Conservation (phyloP, 192 early-diverging fungal genomes). For the Allomyces macrogynus region DNA sequence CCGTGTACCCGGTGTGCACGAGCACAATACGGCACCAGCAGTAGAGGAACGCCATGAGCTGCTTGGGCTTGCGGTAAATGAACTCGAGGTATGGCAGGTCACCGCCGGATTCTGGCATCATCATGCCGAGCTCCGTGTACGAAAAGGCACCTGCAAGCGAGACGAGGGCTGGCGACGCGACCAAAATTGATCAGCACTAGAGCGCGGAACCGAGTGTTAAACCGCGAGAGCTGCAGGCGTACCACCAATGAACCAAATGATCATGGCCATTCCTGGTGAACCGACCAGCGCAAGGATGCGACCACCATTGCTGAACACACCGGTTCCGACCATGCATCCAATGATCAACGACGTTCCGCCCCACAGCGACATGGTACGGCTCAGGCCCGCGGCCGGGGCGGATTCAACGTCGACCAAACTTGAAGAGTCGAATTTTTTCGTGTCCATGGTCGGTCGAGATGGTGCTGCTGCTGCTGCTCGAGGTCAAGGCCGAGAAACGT, state of each 20-base stretch:
- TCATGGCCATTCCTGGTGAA: conserved; percentile 17
- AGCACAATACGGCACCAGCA: conserved; percentile 24
- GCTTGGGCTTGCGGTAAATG: conserved; percentile 20
- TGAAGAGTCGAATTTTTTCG: no score
- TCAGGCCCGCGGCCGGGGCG: no score
- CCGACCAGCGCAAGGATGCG: conserved; percentile 14
- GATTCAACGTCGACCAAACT: no score
- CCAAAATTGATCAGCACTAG: neutral
- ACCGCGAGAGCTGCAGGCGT: conserved; percentile 14
- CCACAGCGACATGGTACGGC: neutral
- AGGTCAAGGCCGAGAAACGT: no score
- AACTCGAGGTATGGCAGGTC: conserved; percentile 14
- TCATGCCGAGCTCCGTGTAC: neutral
- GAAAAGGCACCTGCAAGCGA: neutral
- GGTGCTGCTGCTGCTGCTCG: no score
- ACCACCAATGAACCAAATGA: conserved; percentile 19
- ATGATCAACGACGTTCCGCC: neutral
- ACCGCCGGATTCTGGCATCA: conserved; percentile 15
- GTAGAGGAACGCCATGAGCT: conserved; percentile 29
- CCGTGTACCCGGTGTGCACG: conserved; percentile 28
- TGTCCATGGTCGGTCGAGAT: no score
- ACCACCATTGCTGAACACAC: conserved; percentile 19
- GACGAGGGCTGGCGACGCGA: neutral
- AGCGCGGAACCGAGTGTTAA: conserved; percentile 7
- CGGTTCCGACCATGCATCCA: conserved; percentile 18